Evolutionary conservation across 805 yeast genomes (phyloP).

Genomic region (Metschnikowia lachancei): DNA sequence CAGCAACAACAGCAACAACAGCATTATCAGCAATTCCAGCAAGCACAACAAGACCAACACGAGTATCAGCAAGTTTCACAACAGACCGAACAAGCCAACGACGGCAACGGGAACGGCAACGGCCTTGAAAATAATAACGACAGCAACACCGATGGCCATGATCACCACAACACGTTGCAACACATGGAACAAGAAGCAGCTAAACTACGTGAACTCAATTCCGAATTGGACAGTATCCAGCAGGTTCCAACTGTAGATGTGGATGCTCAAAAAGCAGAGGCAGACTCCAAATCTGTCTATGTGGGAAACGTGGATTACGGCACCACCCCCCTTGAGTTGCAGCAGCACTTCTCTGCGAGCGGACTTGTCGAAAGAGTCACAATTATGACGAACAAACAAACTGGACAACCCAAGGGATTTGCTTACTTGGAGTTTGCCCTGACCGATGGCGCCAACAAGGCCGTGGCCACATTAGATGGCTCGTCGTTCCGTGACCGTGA

Average conservation of each 20-base stretch:
- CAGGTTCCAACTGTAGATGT: slow-evolving; percentile 32
- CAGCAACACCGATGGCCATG: too few relatives aligned
- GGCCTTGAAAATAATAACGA: too few relatives aligned
- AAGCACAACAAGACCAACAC: background rate
- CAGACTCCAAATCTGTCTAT: slow-evolving; percentile 74
- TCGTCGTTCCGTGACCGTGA: slow-evolving; percentile 64
- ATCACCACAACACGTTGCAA: slow-evolving; percentile 30
- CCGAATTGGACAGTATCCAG: slow-evolving; percentile 18
- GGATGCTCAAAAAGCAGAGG: slow-evolving; percentile 33
- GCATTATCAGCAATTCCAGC: background rate
- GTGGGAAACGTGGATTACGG: slow-evolving; percentile 85
- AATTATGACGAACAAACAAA: slow-evolving; percentile 64
- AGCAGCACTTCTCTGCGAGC: slow-evolving; percentile 63
- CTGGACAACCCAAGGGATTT: slow-evolving; percentile 84
- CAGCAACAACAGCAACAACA: too few relatives aligned
- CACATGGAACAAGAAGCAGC: slow-evolving; percentile 65
- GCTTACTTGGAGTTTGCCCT: slow-evolving; percentile 85
- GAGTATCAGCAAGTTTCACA: background rate
- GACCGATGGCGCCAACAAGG: slow-evolving; percentile 59
- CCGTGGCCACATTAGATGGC: slow-evolving; percentile 61
- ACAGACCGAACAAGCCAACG: background rate
- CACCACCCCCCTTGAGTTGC: slow-evolving; percentile 75
- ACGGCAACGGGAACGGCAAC: background rate
- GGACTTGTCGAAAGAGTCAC: slow-evolving; percentile 81
- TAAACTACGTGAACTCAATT: slow-evolving; percentile 57